Evolutionary conservation across 2,329 filamentous ascomycete species (phyloP).

Genomic region (Tolypocladium nubicola): DNA sequence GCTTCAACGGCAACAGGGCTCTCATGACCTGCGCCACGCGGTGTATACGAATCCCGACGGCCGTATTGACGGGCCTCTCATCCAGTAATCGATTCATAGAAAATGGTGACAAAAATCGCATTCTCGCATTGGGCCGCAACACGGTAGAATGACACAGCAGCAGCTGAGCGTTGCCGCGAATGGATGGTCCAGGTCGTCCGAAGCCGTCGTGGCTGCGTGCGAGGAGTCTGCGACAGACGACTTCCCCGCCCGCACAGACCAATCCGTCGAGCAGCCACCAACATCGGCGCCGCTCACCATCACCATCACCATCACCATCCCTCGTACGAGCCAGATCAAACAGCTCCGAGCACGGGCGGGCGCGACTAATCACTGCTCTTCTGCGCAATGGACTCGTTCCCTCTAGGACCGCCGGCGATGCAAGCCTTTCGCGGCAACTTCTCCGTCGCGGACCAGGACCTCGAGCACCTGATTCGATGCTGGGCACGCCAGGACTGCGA

Average conservation of each 20-base stretch:
- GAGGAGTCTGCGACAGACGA: not conserved
- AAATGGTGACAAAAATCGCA: too few species aligned
- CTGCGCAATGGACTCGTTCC: not conserved
- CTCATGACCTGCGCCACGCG: too few species aligned
- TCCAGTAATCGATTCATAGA: too few species aligned
- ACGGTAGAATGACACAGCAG: not conserved
- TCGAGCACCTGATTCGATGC: constrained; percentile 35
- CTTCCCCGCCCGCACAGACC: not conserved
- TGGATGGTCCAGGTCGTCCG: too few species aligned
- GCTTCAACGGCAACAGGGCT: too few species aligned
- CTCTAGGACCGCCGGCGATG: not conserved
- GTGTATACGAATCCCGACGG: too few species aligned
- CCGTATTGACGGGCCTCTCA: too few species aligned
- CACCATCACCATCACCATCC: too few species aligned
- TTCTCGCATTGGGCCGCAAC: too few species aligned
- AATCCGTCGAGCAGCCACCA: not conserved
- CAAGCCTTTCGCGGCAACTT: constrained; percentile 18
- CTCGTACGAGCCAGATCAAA: not conserved
- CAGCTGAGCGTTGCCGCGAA: not conserved
- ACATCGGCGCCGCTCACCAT: not conserved
- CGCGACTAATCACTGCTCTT: not conserved
- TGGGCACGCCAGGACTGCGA: constrained; percentile 40
- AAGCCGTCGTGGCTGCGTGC: not conserved
- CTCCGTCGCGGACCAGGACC: constrained; percentile 13
- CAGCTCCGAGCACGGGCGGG: not conserved